phyloP scores from a whole-genome alignment of 1,284 basidiomycete genomes.

The Athelia sp. region DNA sequence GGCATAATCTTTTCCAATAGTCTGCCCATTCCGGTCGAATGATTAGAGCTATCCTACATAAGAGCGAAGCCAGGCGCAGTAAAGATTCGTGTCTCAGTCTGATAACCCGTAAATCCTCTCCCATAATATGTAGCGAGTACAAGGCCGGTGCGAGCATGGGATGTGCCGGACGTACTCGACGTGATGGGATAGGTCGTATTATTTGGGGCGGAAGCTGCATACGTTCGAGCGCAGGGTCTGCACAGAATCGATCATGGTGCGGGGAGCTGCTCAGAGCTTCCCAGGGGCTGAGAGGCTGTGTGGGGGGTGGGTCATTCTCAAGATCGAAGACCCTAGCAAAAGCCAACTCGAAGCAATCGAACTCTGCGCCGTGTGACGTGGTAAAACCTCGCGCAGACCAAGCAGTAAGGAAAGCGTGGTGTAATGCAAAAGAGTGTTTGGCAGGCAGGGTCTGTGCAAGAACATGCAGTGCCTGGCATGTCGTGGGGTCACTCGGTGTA shows the following conservation, averaged over 20 bases:
- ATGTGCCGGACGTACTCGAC: slow-evolving; percentile 27
- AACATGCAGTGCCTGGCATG: slow-evolving; percentile 53
- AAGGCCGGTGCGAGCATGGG: slow-evolving; percentile 47
- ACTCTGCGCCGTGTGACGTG: slow-evolving; percentile 43
- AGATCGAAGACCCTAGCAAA: slow-evolving; percentile 41
- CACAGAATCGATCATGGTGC: slow-evolving; percentile 42
- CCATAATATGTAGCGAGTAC: slow-evolving; percentile 73
- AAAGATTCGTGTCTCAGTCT: slow-evolving; percentile 51
- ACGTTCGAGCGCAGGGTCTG: slow-evolving; percentile 49
- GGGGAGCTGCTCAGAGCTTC: slow-evolving; percentile 17
- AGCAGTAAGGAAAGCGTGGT: slow-evolving; percentile 47
- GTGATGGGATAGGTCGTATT: slow-evolving; percentile 17
- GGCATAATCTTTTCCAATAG: slow-evolving; percentile 79
- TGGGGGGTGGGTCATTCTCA: slow-evolving; percentile 6
- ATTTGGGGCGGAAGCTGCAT: slow-evolving; percentile 36
- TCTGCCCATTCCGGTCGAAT: slow-evolving; percentile 82
- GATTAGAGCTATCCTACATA: slow-evolving; percentile 62
- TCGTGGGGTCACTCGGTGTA: slow-evolving; percentile 45
- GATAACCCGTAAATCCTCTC: slow-evolving; percentile 61
- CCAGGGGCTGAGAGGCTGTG: slow-evolving; percentile 1
- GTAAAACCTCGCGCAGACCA: slow-evolving; percentile 46
- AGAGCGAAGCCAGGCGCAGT: slow-evolving; percentile 55
- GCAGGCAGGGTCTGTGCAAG: slow-evolving; percentile 56
- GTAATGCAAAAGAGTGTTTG: slow-evolving; percentile 51
- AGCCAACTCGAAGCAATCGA: slow-evolving; percentile 47